phyloP scores from a whole-genome alignment of 371 early-diverging fungal species.

The Funneliformis caledonium region DNA sequence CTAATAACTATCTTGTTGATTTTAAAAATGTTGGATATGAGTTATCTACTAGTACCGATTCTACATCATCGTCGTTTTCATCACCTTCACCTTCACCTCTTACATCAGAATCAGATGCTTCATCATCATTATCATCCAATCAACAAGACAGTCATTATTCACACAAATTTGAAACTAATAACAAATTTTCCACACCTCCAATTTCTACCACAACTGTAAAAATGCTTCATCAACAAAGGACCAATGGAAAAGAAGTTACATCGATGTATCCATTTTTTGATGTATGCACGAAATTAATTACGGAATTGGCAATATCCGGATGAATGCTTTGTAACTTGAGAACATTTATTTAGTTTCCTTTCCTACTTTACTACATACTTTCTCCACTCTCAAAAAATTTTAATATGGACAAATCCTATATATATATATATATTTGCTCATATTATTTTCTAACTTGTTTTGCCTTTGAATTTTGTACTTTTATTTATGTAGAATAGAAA shows the following conservation, averaged over 20 bases:
- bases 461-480: background rate
- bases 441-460: background rate
- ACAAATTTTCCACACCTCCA: constrained; percentile 42
- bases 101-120: constrained; percentile 41
- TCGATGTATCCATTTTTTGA: constrained; percentile 90
- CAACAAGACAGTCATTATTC: constrained; percentile 8
- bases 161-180: constrained; percentile 44
- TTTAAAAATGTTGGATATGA: constrained; percentile 75
- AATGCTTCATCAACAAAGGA: constrained; percentile 43
- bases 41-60: constrained; percentile 39
- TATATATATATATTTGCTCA: background rate
- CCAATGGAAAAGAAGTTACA: constrained; percentile 53
- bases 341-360: background rate
- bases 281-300: constrained; percentile 91
- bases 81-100: background rate
- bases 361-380: background rate
- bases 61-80: constrained; percentile 43
- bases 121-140: constrained; percentile 8
- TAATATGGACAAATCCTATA: background rate
- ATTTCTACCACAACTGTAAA: constrained; percentile 44
- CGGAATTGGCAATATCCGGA: constrained; percentile 78
- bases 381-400: background rate
- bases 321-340: background rate
- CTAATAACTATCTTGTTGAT: constrained; percentile 91
- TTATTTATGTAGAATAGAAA: background rate